Conservation (phyloP, 2,329 filamentous ascomycete genomes). For the Aureobasidium sp. region DNA sequence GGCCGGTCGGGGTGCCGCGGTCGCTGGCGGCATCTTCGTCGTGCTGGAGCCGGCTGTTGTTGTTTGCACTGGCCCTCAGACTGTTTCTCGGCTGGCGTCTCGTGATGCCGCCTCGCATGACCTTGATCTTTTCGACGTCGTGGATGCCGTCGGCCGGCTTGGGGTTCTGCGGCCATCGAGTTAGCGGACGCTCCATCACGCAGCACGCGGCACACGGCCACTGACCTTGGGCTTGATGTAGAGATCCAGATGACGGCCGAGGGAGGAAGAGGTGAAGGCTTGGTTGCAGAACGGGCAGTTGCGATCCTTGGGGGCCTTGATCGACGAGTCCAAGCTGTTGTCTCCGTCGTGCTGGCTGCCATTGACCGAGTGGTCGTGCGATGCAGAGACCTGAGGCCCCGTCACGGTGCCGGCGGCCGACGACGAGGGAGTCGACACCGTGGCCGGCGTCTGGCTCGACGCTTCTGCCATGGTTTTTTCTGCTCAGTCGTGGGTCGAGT, state of each 20-base stretch:
- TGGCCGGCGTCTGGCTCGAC: slow-evolving; percentile 10
- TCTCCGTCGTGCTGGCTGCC: slow-evolving; percentile 13
- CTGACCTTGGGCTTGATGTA: slow-evolving; percentile 76
- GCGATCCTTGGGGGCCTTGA: slow-evolving; percentile 67
- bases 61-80: slow-evolving; percentile 18
- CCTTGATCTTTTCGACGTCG: slow-evolving; percentile 80
- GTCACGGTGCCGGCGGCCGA: slow-evolving; percentile 12
- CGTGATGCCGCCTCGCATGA: slow-evolving; percentile 77
- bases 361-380: slow-evolving; percentile 9
- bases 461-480: slow-evolving; percentile 14
- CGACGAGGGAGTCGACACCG: slow-evolving; percentile 11
- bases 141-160: slow-evolving; percentile 81
- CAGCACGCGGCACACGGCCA: not conserved
- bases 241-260: slow-evolving; percentile 87
- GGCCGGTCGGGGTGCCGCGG: slow-evolving; percentile 13
- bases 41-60: slow-evolving; percentile 9
- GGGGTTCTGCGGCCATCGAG: slow-evolving; percentile 53
- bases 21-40: slow-evolving; percentile 13
- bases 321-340: slow-evolving; percentile 10
- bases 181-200: not conserved
- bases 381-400: slow-evolving; percentile 14
- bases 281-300: slow-evolving; percentile 83
- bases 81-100: slow-evolving; percentile 65
- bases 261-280: slow-evolving; percentile 84
- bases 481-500: not conserved